Percentiles rank a stretch among this genome's conserved stretches.
Evolutionary conservation across 306 rosid genomes (phyloP).

Genomic region (Pyrus communis): DNA sequence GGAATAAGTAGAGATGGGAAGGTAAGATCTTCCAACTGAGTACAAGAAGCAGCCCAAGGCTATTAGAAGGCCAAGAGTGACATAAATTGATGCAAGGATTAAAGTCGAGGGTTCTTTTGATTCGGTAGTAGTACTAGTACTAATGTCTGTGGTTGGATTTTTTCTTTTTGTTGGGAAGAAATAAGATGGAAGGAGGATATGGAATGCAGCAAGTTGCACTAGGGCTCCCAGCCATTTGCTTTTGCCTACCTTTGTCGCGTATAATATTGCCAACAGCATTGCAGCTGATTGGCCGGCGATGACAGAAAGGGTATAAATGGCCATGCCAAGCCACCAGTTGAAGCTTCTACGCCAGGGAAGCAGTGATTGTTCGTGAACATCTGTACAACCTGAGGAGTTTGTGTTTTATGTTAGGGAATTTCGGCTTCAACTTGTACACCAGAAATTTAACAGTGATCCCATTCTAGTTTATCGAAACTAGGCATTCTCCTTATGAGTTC

Average conservation of each 20-base stretch:
- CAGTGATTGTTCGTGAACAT: background rate
- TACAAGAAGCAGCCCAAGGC: slow-evolving; percentile 10
- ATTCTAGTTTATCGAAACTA: background rate
- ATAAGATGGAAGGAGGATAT: slow-evolving; percentile 21
- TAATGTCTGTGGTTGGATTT: background rate
- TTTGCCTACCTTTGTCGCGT: slow-evolving; percentile 26
- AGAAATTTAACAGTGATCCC: background rate
- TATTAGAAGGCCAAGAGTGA: slow-evolving; percentile 17
- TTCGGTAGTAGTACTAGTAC: background rate
- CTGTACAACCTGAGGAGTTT: background rate
- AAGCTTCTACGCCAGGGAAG: background rate
- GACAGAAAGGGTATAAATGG: background rate
- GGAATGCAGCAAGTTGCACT: slow-evolving; percentile 23
- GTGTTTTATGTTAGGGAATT: no score
- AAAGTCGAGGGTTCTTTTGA: slow-evolving; percentile 2
- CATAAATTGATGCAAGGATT: slow-evolving; percentile 15
- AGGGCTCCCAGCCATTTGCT: slow-evolving; percentile 30
- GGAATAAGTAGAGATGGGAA: slow-evolving; percentile 40
- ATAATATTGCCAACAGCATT: slow-evolving; percentile 20
- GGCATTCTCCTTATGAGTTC: background rate
- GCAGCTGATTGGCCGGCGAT: slow-evolving; percentile 22
- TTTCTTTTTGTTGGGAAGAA: background rate
- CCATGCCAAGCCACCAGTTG: slow-evolving; percentile 20
- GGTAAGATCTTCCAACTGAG: slow-evolving; percentile 26
- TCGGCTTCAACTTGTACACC: no score